A percentile compares a stretch with the other conserved stretches of the same genome.
phyloP scores from a whole-genome alignment of 2,329 filamentous ascomycete species.

The Epichloe sibirici region DNA sequence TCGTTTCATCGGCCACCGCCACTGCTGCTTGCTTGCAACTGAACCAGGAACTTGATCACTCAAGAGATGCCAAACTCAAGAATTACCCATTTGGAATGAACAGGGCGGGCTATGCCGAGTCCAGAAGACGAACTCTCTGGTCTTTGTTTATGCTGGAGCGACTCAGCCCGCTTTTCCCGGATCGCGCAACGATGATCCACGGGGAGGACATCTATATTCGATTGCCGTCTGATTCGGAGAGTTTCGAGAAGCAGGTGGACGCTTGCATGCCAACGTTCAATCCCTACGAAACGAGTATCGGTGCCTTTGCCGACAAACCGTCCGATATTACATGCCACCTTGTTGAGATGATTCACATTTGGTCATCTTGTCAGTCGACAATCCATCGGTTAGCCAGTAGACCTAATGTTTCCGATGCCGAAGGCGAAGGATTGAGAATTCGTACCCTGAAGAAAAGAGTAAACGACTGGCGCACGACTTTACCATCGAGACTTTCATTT shows the following conservation, averaged over 20 bases:
- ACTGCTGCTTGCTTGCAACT: slow-evolving; percentile 47
- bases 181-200: slow-evolving; percentile 42
- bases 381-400: slow-evolving; percentile 32
- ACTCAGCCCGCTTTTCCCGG: slow-evolving; percentile 46
- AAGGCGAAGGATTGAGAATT: slow-evolving; percentile 24
- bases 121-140: slow-evolving; percentile 60
- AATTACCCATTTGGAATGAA: slow-evolving; percentile 45
- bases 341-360: slow-evolving; percentile 50
- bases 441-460: slow-evolving; percentile 37
- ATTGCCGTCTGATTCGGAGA: slow-evolving; percentile 47
- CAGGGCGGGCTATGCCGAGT: slow-evolving; percentile 48
- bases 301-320: slow-evolving; percentile 13
- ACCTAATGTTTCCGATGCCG: slow-evolving; percentile 14
- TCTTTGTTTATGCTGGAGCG: slow-evolving; percentile 58
- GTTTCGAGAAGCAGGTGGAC: slow-evolving; percentile 49
- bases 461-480: slow-evolving; percentile 42
- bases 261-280: slow-evolving; percentile 50
- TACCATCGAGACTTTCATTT: slow-evolving; percentile 44
- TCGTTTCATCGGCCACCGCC: slow-evolving; percentile 48
- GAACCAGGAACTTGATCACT: slow-evolving; percentile 47
- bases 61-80: slow-evolving; percentile 25
- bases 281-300: slow-evolving; percentile 22
- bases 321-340: slow-evolving; percentile 46
- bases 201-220: slow-evolving; percentile 54
- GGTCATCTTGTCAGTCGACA: slow-evolving; percentile 50